These are phyloP conservation scores for Croton setiger DNA, from an alignment of 441 rosid species.

Conservation along the genomic window DNA sequence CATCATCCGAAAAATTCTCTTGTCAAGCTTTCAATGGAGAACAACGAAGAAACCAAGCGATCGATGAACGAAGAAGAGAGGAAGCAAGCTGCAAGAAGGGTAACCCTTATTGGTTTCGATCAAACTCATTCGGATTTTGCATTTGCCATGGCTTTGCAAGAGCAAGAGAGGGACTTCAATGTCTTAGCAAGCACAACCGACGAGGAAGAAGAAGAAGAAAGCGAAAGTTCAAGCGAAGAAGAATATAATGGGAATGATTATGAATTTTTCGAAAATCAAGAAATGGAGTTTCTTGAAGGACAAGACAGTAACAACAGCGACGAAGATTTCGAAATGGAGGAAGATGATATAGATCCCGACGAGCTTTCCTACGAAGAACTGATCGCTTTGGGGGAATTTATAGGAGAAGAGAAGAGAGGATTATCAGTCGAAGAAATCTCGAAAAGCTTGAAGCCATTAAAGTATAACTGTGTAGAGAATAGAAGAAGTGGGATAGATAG, in stretches of 20 bases:
- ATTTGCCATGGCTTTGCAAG: slow-evolving; percentile 43
- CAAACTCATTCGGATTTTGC: slow-evolving; percentile 53
- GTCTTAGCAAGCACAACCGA: slow-evolving; percentile 33
- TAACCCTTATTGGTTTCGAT: slow-evolving; percentile 31
- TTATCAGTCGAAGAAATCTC: slow-evolving; percentile 38
- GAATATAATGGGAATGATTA: slow-evolving; percentile 28
- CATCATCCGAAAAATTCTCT: neutral
- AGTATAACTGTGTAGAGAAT: slow-evolving; percentile 18
- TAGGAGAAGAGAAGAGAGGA: slow-evolving; percentile 65
- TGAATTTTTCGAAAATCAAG: slow-evolving; percentile 38
- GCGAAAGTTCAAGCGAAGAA: slow-evolving; percentile 25
- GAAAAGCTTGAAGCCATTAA: slow-evolving; percentile 32
- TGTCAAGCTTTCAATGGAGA: slow-evolving; percentile 12
- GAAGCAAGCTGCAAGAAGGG: slow-evolving; percentile 38
- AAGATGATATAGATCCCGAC: slow-evolving; percentile 67
- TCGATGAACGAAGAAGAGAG: slow-evolving; percentile 32
- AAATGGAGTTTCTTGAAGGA: slow-evolving; percentile 41
- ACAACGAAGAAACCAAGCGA: slow-evolving; percentile 15
- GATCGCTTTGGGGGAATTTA: slow-evolving; percentile 63
- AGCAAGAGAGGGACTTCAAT: slow-evolving; percentile 31
- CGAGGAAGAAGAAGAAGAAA: slow-evolving; percentile 22
- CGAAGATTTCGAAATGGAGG: slow-evolving; percentile 30
- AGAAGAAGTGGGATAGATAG: slow-evolving; percentile 45
- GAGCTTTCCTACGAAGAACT: slow-evolving; percentile 69
- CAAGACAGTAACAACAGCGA: slow-evolving; percentile 39